Base-by-base conservation (phyloP, 306 rosid species). In the Lathyrus tuberosus region DNA sequence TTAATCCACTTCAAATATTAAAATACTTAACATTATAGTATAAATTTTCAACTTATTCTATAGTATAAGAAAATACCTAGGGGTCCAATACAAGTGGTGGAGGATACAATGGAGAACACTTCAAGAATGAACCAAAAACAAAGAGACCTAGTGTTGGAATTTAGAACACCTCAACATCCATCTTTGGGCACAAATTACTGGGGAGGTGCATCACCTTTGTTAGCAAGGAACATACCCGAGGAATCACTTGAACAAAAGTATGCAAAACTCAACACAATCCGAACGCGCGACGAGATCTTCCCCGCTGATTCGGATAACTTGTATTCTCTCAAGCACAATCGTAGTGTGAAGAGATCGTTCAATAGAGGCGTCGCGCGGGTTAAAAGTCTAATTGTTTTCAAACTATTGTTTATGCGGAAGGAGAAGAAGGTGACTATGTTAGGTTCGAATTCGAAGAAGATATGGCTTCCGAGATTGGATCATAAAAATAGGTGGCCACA, bases 181-280 rank as follows among this genome's bases (percentile, higher is more conserved):
- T 80, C 83, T 74, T 18, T 82, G 38, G 95, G 88, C 24, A 53
- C 80, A 48, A 92, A 84, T 67, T 78, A 76, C 5, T 86, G 96
- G 98, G 95, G 98, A 38, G 98, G 96, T 68, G 86, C 86, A 51
- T 89, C 96, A 66, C 96, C 98, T 17, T 77, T 92, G 79, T 47
- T 92, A 63, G 93, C 95, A 26, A 86, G 96, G 75, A 65, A 86
- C 74, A 69, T 88, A 24, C 92, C 92, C 0, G 73, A 83, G 10
- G 91, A 87, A 63, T 86, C 92, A 18, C 96, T 87, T 51, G 89
- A 92, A 18, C 84, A 74, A 10, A 84, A 79, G 59, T 80, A 86
- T 28, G 70, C 80, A 24, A 89, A 46, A 35, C 86, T 86, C 82
- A 83, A 83, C 85, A 11, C 79, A 1, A 8, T 28, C 18, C 70